Base-by-base conservation (phyloP, 441 rosid species). In the Macaranga tanarius region DNA sequence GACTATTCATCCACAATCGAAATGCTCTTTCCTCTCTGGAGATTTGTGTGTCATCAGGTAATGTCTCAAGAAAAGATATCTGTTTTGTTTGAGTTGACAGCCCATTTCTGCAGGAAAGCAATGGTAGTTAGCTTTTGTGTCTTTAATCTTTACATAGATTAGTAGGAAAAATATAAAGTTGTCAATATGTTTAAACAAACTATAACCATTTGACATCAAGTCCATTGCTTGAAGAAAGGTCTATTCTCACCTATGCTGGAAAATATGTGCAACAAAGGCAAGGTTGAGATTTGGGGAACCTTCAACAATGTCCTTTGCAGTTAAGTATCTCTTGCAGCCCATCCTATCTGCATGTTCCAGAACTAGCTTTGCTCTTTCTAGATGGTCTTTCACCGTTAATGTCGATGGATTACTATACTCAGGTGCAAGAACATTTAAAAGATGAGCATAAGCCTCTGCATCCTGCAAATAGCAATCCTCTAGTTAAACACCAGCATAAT, bases 221-320 rank as follows among this genome's bases (percentile, higher is more conserved):
- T 47, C 40, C 52, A 47, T 65, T 31, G 40, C 59, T 34, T 51
- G 38, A 10, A 7, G 70, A 63, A 71, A 61, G n/a, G n/a, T 51
- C n/a, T n/a, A 40, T 72, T 51, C 77, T 80, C 70, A 95, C 99
- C 99, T 95, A 76, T 89, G 96, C 83, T 95, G 99, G 81, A 95
- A 95, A 66, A 95, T 81, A 81, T 93, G 93, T 69, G 99, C 99
- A 71, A 95, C 98, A 77, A 95, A 95, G 74, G 99, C 97, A 83
- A 95, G 98, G 77, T 95, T 95, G 68, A 95, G 99, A 86, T 93
- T 95, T 57, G 95, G 96, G 65, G 99, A 95, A 65, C 97, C 99
- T 75, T 95, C 98, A 50, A 90, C 87, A 67, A 95, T 93, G 80
- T 95, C 99, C 58, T 86, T 90, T 0, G 98, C 90, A 4, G 99